Base-by-base conservation (phyloP, 2,329 filamentous ascomycete genomes). In the Remersonia thermophila region DNA sequence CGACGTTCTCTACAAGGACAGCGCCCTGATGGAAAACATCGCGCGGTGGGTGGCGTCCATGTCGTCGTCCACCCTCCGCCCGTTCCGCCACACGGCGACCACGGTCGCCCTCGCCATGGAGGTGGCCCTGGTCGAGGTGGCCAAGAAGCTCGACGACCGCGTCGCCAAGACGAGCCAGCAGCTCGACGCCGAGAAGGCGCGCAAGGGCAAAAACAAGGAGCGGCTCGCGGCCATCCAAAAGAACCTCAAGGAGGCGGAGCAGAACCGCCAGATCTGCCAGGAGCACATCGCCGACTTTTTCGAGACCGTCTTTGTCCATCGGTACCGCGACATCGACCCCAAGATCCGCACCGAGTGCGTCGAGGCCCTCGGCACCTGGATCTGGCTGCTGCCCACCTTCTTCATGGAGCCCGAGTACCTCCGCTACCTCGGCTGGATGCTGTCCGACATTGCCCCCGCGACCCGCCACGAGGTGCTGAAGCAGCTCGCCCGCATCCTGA, bases 31-130 rank as follows among this genome's bases (percentile, higher is more conserved):
- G 51, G 86, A 95, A 55, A 94, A 93, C 52, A 72, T 96, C 32
- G 77, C 86, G 48, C 71, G 83, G 39, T 98, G 91, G 91, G 69
- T 95, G 41, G 80, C 79, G 27, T 82, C 83, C 40, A 84, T 98
- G 80, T 91, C 89, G 3, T 91, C 85, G 3, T 87, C 86, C 0
- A 71, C 77, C 3, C 78, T 89, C 43, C 77, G 91, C 37, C 86
- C 91, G 2, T 95, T 98, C 59, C 75, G 91, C 45, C 91, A 98
- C 58, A 98, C 91, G 0, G 83, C 87, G 1, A 94, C 89, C 2
- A 79, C 91, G 0, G 79, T 89, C 16, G 80, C 83, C 1, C 64
- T 96, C 25, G 72, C 83, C 12, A 80, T 94, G 45, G 80, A 83
- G 38, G 84, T 76, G 25, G 75, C 83, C 1, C 65, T 96, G 17